These are phyloP conservation scores for Filosporella fistucella DNA, from an alignment of 495 filamentous ascomycete genomes.

Conservation along the genomic window DNA sequence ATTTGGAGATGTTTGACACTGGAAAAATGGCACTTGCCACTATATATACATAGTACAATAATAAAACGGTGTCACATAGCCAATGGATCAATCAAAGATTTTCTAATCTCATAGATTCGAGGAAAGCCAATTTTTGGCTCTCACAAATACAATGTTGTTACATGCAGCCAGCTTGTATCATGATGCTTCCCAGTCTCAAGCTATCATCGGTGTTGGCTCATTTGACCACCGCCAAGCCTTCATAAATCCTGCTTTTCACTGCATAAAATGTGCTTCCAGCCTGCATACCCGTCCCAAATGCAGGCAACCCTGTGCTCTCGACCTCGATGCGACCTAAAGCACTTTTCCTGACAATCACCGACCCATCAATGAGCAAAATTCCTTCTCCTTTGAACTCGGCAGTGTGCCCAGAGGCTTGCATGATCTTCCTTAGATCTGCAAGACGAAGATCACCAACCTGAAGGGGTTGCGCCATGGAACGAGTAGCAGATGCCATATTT, in stretches of 20 bases:
- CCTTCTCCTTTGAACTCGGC: slow-evolving; percentile 95
- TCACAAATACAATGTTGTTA: slow-evolving; percentile 5
- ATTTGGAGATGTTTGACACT: too few relatives aligned
- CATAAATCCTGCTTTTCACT: slow-evolving; percentile 79
- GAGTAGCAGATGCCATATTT: slow-evolving; percentile 70
- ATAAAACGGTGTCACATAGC: too few relatives aligned
- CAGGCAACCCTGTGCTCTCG: slow-evolving; percentile 63
- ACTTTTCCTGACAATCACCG: slow-evolving; percentile 83
- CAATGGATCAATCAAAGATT: not conserved
- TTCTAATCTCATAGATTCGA: not conserved
- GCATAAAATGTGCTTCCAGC: slow-evolving; percentile 59
- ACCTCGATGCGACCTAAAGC: slow-evolving; percentile 85
- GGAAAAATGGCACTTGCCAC: too few relatives aligned
- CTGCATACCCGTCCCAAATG: slow-evolving; percentile 21
- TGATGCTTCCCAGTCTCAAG: slow-evolving; percentile 6
- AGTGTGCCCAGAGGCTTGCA: slow-evolving; percentile 76
- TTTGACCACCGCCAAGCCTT: slow-evolving; percentile 69
- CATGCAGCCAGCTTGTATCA: not conserved
- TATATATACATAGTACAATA: too few relatives aligned
- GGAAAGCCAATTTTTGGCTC: not conserved
- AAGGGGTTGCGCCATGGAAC: slow-evolving; percentile 77
- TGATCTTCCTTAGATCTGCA: slow-evolving; percentile 78
- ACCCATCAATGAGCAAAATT: slow-evolving; percentile 80
- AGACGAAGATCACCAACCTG: slow-evolving; percentile 93
- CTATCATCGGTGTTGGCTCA: not conserved